Evolutionary conservation across 805 yeast species (phyloP), one percentile per base, ranked within the genome.

Genomic region (Yamadazyma phyllophila): DNA sequence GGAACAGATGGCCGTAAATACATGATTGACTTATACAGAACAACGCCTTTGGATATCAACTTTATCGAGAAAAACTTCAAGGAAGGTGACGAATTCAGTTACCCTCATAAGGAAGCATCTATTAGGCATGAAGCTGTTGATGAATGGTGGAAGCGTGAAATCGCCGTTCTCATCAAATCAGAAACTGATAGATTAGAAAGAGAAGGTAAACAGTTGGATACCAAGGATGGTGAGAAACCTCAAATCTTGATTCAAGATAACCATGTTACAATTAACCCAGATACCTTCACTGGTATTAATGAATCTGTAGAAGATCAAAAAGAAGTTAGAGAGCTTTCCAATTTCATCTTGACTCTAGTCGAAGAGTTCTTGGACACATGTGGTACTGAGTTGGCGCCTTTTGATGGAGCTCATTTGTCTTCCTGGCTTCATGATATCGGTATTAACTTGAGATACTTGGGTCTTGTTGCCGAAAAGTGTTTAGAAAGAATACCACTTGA

Each of bases 1-100:
- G 97, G 98, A 42, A 77, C 83, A 46, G 98, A 92, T 61, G 86
- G 86, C 34, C 81, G 97, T 56, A 78, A 81, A 50, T 94, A 92
- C 61, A 70, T 90, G 52, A 77, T 92, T 57, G 98, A 94, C 59
- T 73, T 92, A 52, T 87, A 82, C 71, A 80, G 94, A 57, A 73
- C 91, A 12, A 79, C 95, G 12, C 98, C 97, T 31, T 70, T 85
- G 42, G 99, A 92, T 67, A 74, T 90, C 47, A 80, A 76, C 48
- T 91, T 91, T 59, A 76, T 80, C 44, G 91, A 85, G 47, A 65
- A 69, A n/a, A 58, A 82, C 60, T 30, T 15, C 33, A 76, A 73
- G 50, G 50, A 62, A 5, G 45, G 34, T 9, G 76, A 73, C 50
- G 74, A 63, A n/a, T 58, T 59, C 31, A 65, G 69, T 4, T 91